Conservation (phyloP, 2,329 filamentous ascomycete genomes). For the Stachybotrys chartarum region DNA sequence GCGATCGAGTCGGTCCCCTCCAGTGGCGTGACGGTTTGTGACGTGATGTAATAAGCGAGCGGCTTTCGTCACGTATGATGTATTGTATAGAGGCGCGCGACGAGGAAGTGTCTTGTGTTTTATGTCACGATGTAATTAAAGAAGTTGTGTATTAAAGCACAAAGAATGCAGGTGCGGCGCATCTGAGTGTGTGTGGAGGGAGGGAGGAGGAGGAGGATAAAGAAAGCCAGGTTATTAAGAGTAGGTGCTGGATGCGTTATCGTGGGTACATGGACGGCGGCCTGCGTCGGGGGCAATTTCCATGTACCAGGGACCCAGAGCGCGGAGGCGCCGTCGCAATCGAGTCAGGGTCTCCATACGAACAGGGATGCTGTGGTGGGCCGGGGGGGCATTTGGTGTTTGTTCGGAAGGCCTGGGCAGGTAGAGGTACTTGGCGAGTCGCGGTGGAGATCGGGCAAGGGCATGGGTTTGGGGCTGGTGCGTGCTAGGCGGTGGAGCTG, state of each 20-base stretch:
- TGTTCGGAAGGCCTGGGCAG: not conserved
- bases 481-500: not conserved
- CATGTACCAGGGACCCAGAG: not conserved
- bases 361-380: not conserved
- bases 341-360: not conserved
- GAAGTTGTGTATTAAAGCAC: not conserved
- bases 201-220: conserved; percentile 2
- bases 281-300: not conserved
- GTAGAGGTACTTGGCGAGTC: not conserved
- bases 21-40: no score
- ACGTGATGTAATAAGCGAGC: no score
- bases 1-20: no score
- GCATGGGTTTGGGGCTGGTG: not conserved
- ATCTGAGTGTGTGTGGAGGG: not conserved
- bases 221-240: not conserved
- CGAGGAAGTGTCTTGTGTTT: no score
- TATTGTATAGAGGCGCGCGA: no score
- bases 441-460: not conserved
- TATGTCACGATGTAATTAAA: not conserved
- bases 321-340: not conserved
- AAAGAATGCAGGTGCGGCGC: not conserved
- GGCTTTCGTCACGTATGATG: no score
- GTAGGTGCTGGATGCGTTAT: not conserved
- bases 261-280: not conserved
- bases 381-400: not conserved